Base-by-base conservation (phyloP, 192 early-diverging fungal genomes). In the Linderina pennispora region DNA sequence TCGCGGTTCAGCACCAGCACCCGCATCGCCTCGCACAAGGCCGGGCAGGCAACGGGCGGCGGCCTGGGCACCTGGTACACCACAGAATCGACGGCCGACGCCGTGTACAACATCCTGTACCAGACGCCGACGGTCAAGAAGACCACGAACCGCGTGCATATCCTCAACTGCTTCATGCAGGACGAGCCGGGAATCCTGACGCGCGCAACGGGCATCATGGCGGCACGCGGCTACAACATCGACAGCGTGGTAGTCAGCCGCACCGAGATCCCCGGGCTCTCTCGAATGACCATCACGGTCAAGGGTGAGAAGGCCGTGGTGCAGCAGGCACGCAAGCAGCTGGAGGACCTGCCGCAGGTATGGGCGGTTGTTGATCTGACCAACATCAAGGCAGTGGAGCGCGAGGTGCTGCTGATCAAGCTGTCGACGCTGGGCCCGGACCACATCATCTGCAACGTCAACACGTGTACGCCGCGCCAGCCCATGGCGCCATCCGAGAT, bases 351-450 rank as follows among this genome's bases (percentile, higher is more conserved):
- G 74, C 91, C 63, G 17, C 93, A 92, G 43, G 91, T 98, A 8
- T 97, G 91, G 91, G 93, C 93, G 36, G 93, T 97, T 20, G 72
- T 98, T 50, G 93, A 98, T 58, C 94, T 94, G 71, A 94, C 88
- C 23, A 77, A 88, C 50, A 80, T 83, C 43, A 82, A 77, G 55
- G 79, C 89, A 23, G 81, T 98, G 22, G 87, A 97, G 65, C 82
- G 96, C 50, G 96, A 98, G 72, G 66, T 98, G 58, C 76, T 96
- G 49, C 65, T 98, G 53, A 81, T 90, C 65, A 98, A 98, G 80
- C 85, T 95, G 16, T 92, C 88, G 35, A 90, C 91, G 20, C 53
- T 90, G 3, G 87, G 87, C 5, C 76, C 79, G n/a, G 82, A 88
- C 14, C 31, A 53, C 35, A 15, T 53, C 40, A 33, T 49, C 16